Percentiles rank a stretch among this genome's conserved stretches.
phyloP scores from a whole-genome alignment of 768 basidiomycete genomes.

The Chiua virens region DNA sequence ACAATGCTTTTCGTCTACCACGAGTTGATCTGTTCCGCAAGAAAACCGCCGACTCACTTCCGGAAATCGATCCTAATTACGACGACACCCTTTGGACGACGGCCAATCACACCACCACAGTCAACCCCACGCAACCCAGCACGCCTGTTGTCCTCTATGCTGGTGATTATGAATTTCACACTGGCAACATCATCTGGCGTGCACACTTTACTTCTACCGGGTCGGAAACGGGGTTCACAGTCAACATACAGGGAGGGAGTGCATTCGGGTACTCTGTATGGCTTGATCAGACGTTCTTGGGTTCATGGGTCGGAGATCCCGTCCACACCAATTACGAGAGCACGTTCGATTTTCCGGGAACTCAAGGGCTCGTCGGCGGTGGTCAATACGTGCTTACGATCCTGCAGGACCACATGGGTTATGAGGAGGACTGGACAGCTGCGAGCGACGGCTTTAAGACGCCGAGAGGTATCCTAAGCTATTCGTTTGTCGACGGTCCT shows the following conservation, averaged over 20 bases:
- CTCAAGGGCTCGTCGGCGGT: slow-evolving; percentile 14
- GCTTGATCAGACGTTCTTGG: slow-evolving; percentile 48
- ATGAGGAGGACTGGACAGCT: too few relatives aligned
- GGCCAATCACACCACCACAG: slow-evolving; percentile 40
- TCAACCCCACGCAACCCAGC: slow-evolving; percentile 38
- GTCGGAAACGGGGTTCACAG: slow-evolving; percentile 42
- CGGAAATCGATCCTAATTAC: slow-evolving; percentile 41
- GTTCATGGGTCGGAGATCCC: slow-evolving; percentile 34
- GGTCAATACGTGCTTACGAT: slow-evolving; percentile 47
- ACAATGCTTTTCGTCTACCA: not conserved
- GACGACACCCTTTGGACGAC: slow-evolving; percentile 45
- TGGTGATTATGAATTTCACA: slow-evolving; percentile 52
- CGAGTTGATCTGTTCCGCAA: slow-evolving; percentile 8
- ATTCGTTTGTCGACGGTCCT: slow-evolving; percentile 44
- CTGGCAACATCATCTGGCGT: slow-evolving; percentile 52
- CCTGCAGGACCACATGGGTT: slow-evolving; percentile 55
- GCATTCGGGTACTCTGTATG: slow-evolving; percentile 53
- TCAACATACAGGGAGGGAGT: slow-evolving; percentile 41
- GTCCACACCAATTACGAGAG: slow-evolving; percentile 12
- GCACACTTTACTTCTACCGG: slow-evolving; percentile 50
- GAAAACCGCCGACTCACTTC: slow-evolving; percentile 26
- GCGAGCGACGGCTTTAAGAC: too few relatives aligned
- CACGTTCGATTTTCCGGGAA: slow-evolving; percentile 15
- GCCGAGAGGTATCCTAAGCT: slow-evolving; percentile 44
- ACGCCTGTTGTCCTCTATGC: slow-evolving; percentile 47